Base-by-base conservation (phyloP, 2,329 filamentous ascomycete species). In the Colletotrichum australisinense region DNA sequence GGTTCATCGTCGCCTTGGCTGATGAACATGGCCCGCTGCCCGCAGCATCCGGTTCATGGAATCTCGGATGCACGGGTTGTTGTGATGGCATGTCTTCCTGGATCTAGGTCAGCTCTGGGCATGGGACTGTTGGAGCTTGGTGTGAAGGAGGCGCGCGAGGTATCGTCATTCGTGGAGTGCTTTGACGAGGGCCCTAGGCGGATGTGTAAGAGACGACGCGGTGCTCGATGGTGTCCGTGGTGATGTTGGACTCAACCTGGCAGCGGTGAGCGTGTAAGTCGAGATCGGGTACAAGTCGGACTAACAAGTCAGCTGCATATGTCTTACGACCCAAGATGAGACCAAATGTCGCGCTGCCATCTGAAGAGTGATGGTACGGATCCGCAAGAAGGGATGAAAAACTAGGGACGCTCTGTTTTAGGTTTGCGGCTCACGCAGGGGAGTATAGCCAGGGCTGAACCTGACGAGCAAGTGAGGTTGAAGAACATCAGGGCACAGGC, bases 401-500 rank as follows among this genome's bases (percentile, higher is more conserved):
- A 52, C 63, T 26, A 42, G 60, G 65, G 56, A 30, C 19, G 58
- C 60, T 70, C 65, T 70, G 73, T 73, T 69, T 73, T 73, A 57
- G 62, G 28, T 63, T 73, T 73, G 73, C 65, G 73, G 70, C 73
- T 73, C 73, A 63, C 52, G 66, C 70, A 74, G 65, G 70, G 56
- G 56, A 58, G 42, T 72, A 35, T 60, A 30, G 67, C 68, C 67
- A 73, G 56, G 71, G 71, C 68, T 71, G 60, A 63, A 62, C 14
- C 19, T 62, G 12, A 35, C 28, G 24, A 16, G 9, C 35, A 42
- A 58, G 42, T 63, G 46, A 68, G 30, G 52, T 63, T 24, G 28
- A 49, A 24, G 46, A 16, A 28, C 8, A 38, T 24, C n/a, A 16
- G n/a, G 52, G 30, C 60, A 42, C n/a, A 19, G 46, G 42, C 16